Base-by-base conservation (phyloP, 441 rosid genomes). In the Euphorbia celastroides region DNA sequence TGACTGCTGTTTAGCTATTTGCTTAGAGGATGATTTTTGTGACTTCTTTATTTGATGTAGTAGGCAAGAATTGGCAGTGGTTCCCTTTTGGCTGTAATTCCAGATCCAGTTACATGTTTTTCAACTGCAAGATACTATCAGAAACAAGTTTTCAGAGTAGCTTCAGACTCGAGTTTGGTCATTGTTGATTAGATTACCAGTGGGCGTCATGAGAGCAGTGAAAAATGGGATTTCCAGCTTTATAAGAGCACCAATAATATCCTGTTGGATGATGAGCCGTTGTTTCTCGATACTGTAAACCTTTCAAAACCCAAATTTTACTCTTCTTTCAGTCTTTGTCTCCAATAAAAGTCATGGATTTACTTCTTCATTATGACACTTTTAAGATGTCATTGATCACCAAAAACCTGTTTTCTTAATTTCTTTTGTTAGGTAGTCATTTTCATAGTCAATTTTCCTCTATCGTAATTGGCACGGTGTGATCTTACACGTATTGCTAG, bases 171-270 rank as follows among this genome's bases (percentile, higher is more conserved):
- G 11, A 90, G 74, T 74, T 81, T 95, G 68, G 82, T 92, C 25
- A 70, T 90, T 67, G 96, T 94, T 16, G 97, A 94, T 73, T 94
- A 97, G 98, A 82, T 92, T 72, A 94, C 99, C 46, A 92, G 97
- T 57, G 99, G 98, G 13, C 97, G 92, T 44, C 97, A 88, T 66
- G 87, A 88, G 52, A 94, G 85, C 57, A 94, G 97, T 44, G 97
- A 94, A 73, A 92, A 84, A 77, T 92, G 98, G 97, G 96, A 89
- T 65, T 88, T 94, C 32, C 81, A 86, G 3, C 79, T 79, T 72
- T 94, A 94, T 56, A 90, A 81, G 81, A 92, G 99, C 84, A 86
- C 84, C 75, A 94, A 94, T 82, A 76, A 83, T 62, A 83, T 94
- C 61, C 79, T 84, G 77, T 32, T 82, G 25, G 87, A 83, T 68